phyloP scores from a whole-genome alignment of 768 basidiomycete genomes.

The Termitomyces sp. region DNA sequence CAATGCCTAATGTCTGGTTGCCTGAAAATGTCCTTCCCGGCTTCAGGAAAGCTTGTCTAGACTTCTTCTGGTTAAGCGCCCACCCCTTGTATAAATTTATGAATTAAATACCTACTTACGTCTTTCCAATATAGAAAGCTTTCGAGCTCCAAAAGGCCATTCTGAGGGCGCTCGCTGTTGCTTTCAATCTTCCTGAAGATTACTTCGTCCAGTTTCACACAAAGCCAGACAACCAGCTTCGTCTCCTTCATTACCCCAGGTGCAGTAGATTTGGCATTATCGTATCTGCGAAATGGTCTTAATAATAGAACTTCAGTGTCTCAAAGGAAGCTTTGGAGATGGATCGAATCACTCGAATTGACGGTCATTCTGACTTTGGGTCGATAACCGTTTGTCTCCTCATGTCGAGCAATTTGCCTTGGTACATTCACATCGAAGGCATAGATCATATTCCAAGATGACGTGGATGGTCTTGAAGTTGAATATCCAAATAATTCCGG shows the following conservation, averaged over 20 bases:
- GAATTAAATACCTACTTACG: not conserved
- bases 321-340: constrained; percentile 25
- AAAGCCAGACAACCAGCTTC: constrained; percentile 45
- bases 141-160: constrained; percentile 38
- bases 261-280: constrained; percentile 1
- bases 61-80: constrained; percentile 43
- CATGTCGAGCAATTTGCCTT: not conserved
- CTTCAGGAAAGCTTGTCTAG: constrained; percentile 45
- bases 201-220: constrained; percentile 41
- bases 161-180: constrained; percentile 44
- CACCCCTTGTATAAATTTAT: constrained; percentile 1
- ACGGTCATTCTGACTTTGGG: constrained; percentile 51
- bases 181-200: constrained; percentile 35
- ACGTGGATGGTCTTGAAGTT: constrained; percentile 57
- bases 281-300: not conserved
- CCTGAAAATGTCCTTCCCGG: constrained; percentile 47
- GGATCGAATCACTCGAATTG: constrained; percentile 37
- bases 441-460: constrained; percentile 52
- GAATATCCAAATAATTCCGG: constrained; percentile 48
- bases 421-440: not conserved
- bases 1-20: constrained; percentile 55
- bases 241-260: constrained; percentile 54
- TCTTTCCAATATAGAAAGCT: constrained; percentile 25
- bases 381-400: constrained; percentile 37
- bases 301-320: constrained; percentile 20